These are phyloP conservation scores for Colletotrichum musicola DNA, from an alignment of 2,329 filamentous ascomycete species.

Conservation along the genomic window DNA sequence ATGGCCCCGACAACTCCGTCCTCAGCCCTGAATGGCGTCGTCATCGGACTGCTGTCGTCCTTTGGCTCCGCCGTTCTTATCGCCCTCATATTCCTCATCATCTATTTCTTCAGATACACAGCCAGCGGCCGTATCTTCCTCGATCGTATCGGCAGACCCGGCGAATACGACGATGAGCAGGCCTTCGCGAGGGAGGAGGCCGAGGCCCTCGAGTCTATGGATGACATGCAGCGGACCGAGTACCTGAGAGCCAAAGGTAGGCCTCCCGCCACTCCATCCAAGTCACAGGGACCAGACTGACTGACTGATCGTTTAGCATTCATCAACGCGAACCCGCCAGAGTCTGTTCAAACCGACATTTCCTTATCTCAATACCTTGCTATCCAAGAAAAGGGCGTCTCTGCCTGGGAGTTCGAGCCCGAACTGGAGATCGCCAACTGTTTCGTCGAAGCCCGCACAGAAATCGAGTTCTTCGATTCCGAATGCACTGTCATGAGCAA, in stretches of 20 bases:
- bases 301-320: conserved; percentile 73
- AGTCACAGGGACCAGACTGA: background rate
- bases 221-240: conserved; percentile 89
- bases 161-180: conserved; percentile 98
- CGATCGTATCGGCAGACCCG: conserved; percentile 91
- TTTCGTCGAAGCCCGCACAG: conserved; percentile 95
- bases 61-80: conserved; percentile 92
- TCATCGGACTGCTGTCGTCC: conserved; percentile 94
- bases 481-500: conserved; percentile 98
- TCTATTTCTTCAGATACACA: conserved; percentile 96
- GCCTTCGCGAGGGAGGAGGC: conserved; percentile 94
- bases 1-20: conserved; percentile 48
- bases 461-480: conserved; percentile 99
- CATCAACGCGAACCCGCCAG: conserved; percentile 91
- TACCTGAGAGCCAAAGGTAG: conserved; percentile 96
- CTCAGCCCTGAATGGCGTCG: conserved; percentile 77
- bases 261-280: conserved; percentile 40
- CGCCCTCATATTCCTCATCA: conserved; percentile 80
- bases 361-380: conserved; percentile 97
- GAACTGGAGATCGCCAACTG: conserved; percentile 98
- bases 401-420: conserved; percentile 99
- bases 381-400: conserved; percentile 99
- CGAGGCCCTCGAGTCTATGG: conserved; percentile 94
- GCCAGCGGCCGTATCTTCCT: conserved; percentile 89
- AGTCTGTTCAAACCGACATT: conserved; percentile 96